A percentile compares a stretch with the other conserved stretches of the same genome.
phyloP scores from a whole-genome alignment of 2,329 filamentous ascomycete genomes.

The Hypoxylon sp. region DNA sequence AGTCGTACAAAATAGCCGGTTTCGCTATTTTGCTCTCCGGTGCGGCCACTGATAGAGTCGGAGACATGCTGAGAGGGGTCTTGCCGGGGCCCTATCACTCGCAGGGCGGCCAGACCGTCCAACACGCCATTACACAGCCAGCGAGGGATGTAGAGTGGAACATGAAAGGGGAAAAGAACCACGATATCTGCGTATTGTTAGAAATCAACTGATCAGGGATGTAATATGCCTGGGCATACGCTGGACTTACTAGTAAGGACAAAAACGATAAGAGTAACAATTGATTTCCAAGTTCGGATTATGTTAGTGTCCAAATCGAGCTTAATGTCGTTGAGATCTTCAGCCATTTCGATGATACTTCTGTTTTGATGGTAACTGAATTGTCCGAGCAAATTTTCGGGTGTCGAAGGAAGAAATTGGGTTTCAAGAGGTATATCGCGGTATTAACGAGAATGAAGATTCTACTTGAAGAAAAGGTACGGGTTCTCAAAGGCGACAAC shows the following conservation, averaged over 20 bases:
- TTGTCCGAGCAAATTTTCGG: constrained; percentile 4
- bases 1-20: constrained; percentile 63
- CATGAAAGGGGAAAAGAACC: constrained; percentile 77
- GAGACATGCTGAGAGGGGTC: constrained; percentile 44
- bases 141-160: constrained; percentile 73
- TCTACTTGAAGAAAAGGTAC: not conserved
- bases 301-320: constrained; percentile 63
- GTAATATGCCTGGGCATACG: constrained; percentile 11
- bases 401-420: not conserved
- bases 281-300: constrained; percentile 77
- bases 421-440: constrained; percentile 1
- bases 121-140: constrained; percentile 62
- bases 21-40: constrained; percentile 47
- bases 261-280: constrained; percentile 78
- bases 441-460: constrained; percentile 4
- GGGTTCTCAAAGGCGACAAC: constrained; percentile 1
- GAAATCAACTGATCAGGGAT: constrained; percentile 21
- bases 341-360: constrained; percentile 39
- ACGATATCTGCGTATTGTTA: constrained; percentile 68
- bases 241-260: constrained; percentile 75
- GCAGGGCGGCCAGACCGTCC: constrained; percentile 59
- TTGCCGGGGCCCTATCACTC: constrained; percentile 67
- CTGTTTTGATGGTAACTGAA: not conserved
- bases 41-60: constrained; percentile 3
- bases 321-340: constrained; percentile 28